phyloP scores from a whole-genome alignment of 768 basidiomycete species.

The Rhizopogon vinicolor region DNA sequence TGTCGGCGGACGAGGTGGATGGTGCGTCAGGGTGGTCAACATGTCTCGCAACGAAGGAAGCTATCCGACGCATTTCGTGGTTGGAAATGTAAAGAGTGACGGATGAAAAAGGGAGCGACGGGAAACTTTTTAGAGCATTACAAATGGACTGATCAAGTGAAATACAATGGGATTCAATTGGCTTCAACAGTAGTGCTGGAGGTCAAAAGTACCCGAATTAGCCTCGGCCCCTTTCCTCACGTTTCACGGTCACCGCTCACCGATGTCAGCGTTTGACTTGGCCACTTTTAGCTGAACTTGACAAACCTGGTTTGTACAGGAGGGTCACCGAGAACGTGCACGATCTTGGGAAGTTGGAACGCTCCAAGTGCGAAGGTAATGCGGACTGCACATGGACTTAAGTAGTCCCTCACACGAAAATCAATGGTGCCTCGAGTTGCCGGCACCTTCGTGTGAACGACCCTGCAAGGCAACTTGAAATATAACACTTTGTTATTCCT shows the following conservation, averaged over 20 bases:
- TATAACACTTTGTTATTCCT: background rate
- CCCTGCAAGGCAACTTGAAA: background rate
- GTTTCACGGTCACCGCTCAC: constrained; percentile 3
- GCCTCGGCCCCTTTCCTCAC: background rate
- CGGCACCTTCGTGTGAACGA: background rate
- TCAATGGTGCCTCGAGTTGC: background rate
- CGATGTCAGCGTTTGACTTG: background rate
- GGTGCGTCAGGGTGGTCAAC: constrained; percentile 21
- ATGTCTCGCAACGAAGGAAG: constrained; percentile 44
- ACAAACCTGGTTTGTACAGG: background rate
- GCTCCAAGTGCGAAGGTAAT: background rate
- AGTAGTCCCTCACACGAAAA: constrained; percentile 4
- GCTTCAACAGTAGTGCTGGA: background rate
- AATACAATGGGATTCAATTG: constrained; percentile 1
- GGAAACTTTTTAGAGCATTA: constrained; percentile 26
- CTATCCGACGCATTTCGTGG: constrained; percentile 58
- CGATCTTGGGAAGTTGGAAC: background rate
- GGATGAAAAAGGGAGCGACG: constrained; percentile 3
- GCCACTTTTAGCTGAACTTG: constrained; percentile 1
- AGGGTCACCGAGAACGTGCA: background rate
- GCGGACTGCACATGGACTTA: background rate
- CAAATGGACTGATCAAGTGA: constrained; percentile 27
- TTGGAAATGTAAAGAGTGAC: constrained; percentile 19
- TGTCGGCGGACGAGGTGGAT: constrained; percentile 12
- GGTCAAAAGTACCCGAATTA: constrained; percentile 2